Base-by-base conservation (phyloP, 495 filamentous ascomycete genomes). In the Pseudoneurospora amorphoporcata region DNA sequence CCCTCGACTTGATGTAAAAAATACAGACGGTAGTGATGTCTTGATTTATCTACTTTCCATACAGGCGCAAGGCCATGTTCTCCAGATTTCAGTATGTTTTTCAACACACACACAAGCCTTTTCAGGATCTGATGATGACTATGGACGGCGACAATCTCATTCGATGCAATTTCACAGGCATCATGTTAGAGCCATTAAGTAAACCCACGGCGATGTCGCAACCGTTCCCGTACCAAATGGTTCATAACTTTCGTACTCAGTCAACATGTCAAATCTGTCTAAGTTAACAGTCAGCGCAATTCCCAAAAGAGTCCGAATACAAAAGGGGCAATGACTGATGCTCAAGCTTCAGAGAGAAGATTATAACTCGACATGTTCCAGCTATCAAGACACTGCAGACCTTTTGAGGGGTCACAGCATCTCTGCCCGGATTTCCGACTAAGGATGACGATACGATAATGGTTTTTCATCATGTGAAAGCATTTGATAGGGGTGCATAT, bases 371-470 rank as follows among this genome's bases (percentile, higher is more conserved):
- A 86, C 85, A 86, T 82, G 69, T 81, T 82, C 81, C 80, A 77
- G 76, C 75, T 73, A 68, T 45, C 58, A 74, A 73, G 73, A 74
- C 73, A 71, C 73, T 37, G 73, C 77, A 76, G 68, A 71, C 68
- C 74, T 68, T 76, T 74, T 73, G 71, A 71, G 74, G 75, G 75
- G 74, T 71, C 77, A 75, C 70, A 74, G 40, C 72, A 74, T 72
- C 68, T 70, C 75, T 73, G 71, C 72, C 53, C 76, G 71, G 75
- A 80, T 76, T 84, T 90, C 83, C 83, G 87, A 79, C 87, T 90
- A 90, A 89, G 87, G 88, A 90, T 90, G 87, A 89, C 87, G 86
- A 88, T 89, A 88, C 86, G 81, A 82, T 80, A 70, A 70, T 68
- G 81, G 81, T 88, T 65, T 65, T 85, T 89, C 87, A 88, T 89